Base-by-base conservation (phyloP, 2,329 filamentous ascomycete genomes). In the Orbilia oligospora region DNA sequence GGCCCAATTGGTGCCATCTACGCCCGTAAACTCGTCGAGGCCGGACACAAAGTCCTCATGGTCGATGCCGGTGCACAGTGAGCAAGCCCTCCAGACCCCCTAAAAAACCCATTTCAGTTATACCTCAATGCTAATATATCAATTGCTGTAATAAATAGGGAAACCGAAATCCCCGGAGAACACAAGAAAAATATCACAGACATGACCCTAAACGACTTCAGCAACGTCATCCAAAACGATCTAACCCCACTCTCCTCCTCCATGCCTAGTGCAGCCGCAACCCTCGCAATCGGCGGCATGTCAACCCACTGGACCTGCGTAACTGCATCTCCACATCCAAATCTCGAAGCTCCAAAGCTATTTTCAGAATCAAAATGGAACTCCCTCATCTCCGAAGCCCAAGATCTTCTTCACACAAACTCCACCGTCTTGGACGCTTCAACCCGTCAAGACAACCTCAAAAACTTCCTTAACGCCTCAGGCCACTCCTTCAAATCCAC, bases 201-300 rank as follows among this genome's bases (percentile, higher is more conserved):
- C 8, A 24, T 64, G 46, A 46, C 64, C 1, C 27, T 63, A 41
- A 75, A 69, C 20, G 53, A 75, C 48, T 75, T 75, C 48, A 75
- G 53, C 22, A 56, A 51, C 12, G 12, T 64, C 18, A 64, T 75
- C 18, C 22, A 75, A 63, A 48, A 67, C 20, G 64, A 75, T 14
- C 49, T 55, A 20, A 48, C 14, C 22, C 63, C 55, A 18, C 51
- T 75, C 1, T 53, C 71, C 5, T 64, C 12, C 0, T 64, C 41
- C 30, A 20, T 75, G 20, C 71, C 71, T 1, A 80, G 67, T 1
- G 79, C 77, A 3, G 80, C 81, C 10, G 82, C 81, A 10, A 80
- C 81, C 12, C 80, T 81, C 6, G 44, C 55, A 16, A 71, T 83
- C 1, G 81, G 82, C 16, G 82, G 82, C 8, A 83, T 83, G 82